Evolutionary conservation across 345 rosid genomes (phyloP), one percentile per base, ranked within the genome.

Genomic region (Citrus cavaleriei): DNA sequence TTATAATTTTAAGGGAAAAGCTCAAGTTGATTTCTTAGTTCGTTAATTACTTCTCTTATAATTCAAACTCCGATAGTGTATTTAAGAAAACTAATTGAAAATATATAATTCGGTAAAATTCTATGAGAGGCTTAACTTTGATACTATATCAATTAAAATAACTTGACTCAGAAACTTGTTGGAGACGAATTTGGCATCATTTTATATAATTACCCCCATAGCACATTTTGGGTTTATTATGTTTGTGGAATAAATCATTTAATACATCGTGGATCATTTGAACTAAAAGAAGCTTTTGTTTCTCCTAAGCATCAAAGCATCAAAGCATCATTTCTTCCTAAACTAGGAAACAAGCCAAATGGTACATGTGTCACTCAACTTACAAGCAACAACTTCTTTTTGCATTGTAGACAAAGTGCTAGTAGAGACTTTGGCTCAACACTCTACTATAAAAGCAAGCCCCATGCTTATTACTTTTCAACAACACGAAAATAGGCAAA

Each of bases 301-400:
- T 68, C 58, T 62, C 64, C 34, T 6, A 81, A 72, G 81, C 84
- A 78, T 81, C 68, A 30, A 81, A 72, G 81, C 84, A 78, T 81
- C 68, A 30, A 46, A 51, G 12, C 16, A 73, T 58, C 37, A 55
- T 81, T 69, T 51, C 73, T 63, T 37, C 71, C 35, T 24, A 60
- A 80, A 38, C 73, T 76, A 38, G 71, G 68, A 38, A 73, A 14
- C 55, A 1, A 30, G 30, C 42, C 70, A 12, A 37, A 21, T 35
- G 40, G 61, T 54, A 18, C 2, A 58, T 27, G 62, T 27, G 2
- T 79, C 7, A 77, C 80, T 74, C 61, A 80, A 51, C 28, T 68
- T 18, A 66, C 72, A 82, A 85, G 87, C 83, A 82, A 79, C 37
- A 22, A 28, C 49, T 6, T 24, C 71, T 51, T 67, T 61, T 27